A percentile compares a stretch with the other conserved stretches of the same genome.
phyloP scores from a whole-genome alignment of 345 rosid genomes.

The Pugionium dolabratum region DNA sequence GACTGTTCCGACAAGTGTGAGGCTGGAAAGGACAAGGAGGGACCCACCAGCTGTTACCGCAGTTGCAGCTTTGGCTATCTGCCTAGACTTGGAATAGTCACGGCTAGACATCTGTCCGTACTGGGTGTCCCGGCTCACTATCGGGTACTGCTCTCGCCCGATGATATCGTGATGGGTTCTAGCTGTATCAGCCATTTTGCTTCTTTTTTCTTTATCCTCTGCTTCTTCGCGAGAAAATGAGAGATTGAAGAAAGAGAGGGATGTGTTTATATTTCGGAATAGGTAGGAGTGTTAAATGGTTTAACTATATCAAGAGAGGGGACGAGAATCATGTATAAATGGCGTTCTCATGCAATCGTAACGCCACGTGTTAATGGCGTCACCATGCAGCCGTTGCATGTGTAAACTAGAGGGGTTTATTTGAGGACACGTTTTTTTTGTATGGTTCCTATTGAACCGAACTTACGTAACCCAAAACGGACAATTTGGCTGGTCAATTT shows the following conservation, averaged over 20 bases:
- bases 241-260: constrained; percentile 4
- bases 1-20: constrained; percentile 70
- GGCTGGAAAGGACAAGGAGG: constrained; percentile 69
- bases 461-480: not conserved
- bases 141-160: constrained; percentile 29
- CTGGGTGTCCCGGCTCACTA: constrained; percentile 43
- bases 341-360: constrained; percentile 29
- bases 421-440: constrained; percentile 37
- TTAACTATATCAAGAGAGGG: constrained; percentile 24
- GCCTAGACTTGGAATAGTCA: constrained; percentile 49
- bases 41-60: constrained; percentile 83
- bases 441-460: constrained; percentile 32
- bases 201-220: not conserved
- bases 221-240: not conserved
- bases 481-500: constrained; percentile 9
- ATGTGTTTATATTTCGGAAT: constrained; percentile 19
- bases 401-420: constrained; percentile 26
- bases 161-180: constrained; percentile 41
- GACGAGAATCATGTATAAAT: constrained; percentile 24
- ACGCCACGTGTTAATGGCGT: constrained; percentile 34
- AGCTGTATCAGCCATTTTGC: constrained; percentile 38
- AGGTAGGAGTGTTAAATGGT: not conserved
- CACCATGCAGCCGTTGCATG: constrained; percentile 42
- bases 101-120: constrained; percentile 21
- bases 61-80: constrained; percentile 76